Base-by-base conservation (phyloP, 306 rosid genomes). In the Begonia fuchsioides region DNA sequence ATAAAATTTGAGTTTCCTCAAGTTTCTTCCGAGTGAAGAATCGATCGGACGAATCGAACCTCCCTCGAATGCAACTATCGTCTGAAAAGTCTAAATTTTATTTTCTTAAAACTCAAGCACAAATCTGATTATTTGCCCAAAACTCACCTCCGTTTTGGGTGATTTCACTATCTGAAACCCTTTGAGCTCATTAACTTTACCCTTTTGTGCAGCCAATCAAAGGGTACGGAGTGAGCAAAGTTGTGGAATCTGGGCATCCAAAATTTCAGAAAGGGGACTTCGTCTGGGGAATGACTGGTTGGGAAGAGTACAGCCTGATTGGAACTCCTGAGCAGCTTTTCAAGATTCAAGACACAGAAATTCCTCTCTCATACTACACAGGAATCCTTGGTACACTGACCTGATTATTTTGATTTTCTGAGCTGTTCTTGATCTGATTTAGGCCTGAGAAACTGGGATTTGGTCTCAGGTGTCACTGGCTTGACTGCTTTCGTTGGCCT, bases 331-430 rank as follows among this genome's bases (percentile, higher is more conserved):
- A 54, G 6, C 44, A 57, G 8, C 60, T 79, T 14, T 65, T 63
- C 18, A 82, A 76, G 54, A 78, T 76, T 38, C 63, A 70, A 1
- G 58, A 75, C 43, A 71, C 75, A 17, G 77, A 82, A 49, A 76
- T 82, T 14, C 87, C 93, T 13, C 75, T 82, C 26, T 68, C 84
- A 8, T 57, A 78, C 32, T 78, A 82, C 54, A 76, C 87, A 19
- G 87, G 81, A 56, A 53, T 79, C 58, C 87, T 82, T 11, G 93
- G 86, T 82, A 63, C 56, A 38, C 1, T 63, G 35, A 26, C 8
- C 35, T 16, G 20, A 3, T 39, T 39, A 1, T 41, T 35, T n/a
- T n/a, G n/a, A 39, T 15, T n/a, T 10, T 26, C 1, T 13, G 26
- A 32, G 20, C 2, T 10, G 45, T 3, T 41, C 12, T 41, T 10